Evolutionary conservation across 345 rosid genomes (phyloP), one percentile per base, ranked within the genome.

Genomic region (Combretum micranthum): DNA sequence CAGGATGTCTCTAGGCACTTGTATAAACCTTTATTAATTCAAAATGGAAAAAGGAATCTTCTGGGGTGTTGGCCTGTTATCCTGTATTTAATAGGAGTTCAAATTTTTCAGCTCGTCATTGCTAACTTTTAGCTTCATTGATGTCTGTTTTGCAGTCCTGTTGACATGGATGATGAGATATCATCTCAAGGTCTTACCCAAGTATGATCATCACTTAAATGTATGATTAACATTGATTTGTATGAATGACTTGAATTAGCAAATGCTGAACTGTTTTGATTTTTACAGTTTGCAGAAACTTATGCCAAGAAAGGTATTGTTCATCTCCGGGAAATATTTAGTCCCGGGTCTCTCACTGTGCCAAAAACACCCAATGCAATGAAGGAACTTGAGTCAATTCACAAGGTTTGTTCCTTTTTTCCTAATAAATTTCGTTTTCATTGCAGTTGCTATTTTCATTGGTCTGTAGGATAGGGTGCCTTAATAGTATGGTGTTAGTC

Each of bases 341-440:
- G 76, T 25, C 81, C 85, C 0, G 93, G 79, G 64, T 77, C 70
- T 26, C 90, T 88, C 59, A 55, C 66, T 65, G 88, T 88, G 64
- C 96, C 98, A 17, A 74, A 69, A 77, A 83, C 96, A 45, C 84
- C 59, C 37, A 39, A 47, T 49, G 78, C 73, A 59, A 83, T 92
- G 59, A 77, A 75, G 73, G 98, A 92, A 52, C 96, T 88, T 50
- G 98, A 92, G 75, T 92, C 98, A 44, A 69, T 92, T 75, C 90
- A 92, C 80, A 92, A 88, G 96, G 96, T 92, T 58, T 58, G 72
- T 50, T 22, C 15, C 55, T 59, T 47, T 2, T 15, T 47, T 20
- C 13, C 5, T 20, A 20, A 3, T 46, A 17, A 20, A 13, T 15
- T 25, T 44, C 21, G 15, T 51, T 55, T 32, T 50, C 45, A 23